Evolutionary conservation across 2,329 filamentous ascomycete species (phyloP), one percentile per base, ranked within the genome.

Genomic region (Aspergillus ibericus): DNA sequence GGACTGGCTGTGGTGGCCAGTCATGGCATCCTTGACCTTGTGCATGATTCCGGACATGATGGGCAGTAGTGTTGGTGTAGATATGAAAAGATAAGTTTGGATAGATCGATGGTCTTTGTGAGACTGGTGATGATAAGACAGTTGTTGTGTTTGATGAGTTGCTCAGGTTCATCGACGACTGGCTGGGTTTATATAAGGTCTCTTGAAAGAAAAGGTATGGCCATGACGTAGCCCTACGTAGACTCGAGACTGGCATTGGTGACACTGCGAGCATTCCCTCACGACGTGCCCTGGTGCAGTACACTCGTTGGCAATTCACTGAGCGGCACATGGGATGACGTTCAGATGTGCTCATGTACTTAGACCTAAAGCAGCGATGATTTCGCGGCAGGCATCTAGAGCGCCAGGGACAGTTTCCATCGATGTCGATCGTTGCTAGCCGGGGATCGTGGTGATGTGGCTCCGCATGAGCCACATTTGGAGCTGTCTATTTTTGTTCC

Each of bases 21-120:
- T 64, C 52, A 81, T 50, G 59, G 68, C 75, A 9, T 79, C 74
- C 70, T 80, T 80, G 36, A 78, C 75, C 62, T 80, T 81, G 66
- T 80, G 72, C 56, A 79, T 66, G 55, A 78, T 70, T 50, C 64
- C 63, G 55, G 77, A 78, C 78, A 80, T 80, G 55, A 56, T 73
- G 75, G 38, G 38, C 38, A 42, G 5, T 42, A 4, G 20, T 56
- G 34, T 36, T 32, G 5, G 5, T 35, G 46, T 25, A 20, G 16
- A 49, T 34, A 32, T n/a, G 8, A 29, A 5, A 15, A 15, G 9
- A 8, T 8, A 18, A 7, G 10, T 3, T 3, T 10, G 32, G 4
- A 29, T 48, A 18, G 25, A 27, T 48, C 16, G 22, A 16, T 18
- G 13, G 5, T 22, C 4, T n/a, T 50, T 22, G 32, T 36, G 7